phyloP scores from a whole-genome alignment of 2,329 filamentous ascomycete genomes.

The Ophiostoma sp. region DNA sequence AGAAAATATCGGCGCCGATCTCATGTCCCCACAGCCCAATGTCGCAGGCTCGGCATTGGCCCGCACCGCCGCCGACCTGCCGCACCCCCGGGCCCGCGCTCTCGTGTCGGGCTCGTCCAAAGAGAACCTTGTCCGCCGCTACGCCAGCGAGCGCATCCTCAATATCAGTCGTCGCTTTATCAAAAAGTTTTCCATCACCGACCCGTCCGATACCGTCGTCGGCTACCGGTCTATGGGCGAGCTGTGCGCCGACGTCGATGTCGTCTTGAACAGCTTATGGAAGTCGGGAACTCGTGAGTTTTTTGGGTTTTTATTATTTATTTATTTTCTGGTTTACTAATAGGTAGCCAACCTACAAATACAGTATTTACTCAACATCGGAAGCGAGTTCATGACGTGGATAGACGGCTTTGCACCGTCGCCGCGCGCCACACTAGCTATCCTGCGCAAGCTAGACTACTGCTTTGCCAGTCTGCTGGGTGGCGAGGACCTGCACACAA shows the following conservation, averaged over 20 bases:
- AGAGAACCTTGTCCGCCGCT: constrained; percentile 56
- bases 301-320: background rate
- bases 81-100: constrained; percentile 50
- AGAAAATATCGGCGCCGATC: constrained; percentile 27
- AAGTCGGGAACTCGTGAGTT: constrained; percentile 74
- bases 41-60: constrained; percentile 36
- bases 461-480: constrained; percentile 72
- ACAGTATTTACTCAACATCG: constrained; percentile 74
- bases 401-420: constrained; percentile 66
- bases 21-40: constrained; percentile 44
- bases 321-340: background rate
- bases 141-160: constrained; percentile 49
- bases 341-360: constrained; percentile 67
- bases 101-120: constrained; percentile 54
- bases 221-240: constrained; percentile 61
- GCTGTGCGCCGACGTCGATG: constrained; percentile 67
- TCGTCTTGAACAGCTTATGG: constrained; percentile 77
- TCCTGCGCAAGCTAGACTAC: constrained; percentile 74
- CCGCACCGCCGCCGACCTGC: constrained; percentile 37
- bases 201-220: constrained; percentile 44
- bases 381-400: constrained; percentile 65
- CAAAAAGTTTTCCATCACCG: constrained; percentile 50
- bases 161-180: constrained; percentile 54
- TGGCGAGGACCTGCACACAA: constrained; percentile 61
- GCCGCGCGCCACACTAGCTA: constrained; percentile 61